Conservation (phyloP, 805 yeast species). For the Teunomyces lycoperdinae region DNA sequence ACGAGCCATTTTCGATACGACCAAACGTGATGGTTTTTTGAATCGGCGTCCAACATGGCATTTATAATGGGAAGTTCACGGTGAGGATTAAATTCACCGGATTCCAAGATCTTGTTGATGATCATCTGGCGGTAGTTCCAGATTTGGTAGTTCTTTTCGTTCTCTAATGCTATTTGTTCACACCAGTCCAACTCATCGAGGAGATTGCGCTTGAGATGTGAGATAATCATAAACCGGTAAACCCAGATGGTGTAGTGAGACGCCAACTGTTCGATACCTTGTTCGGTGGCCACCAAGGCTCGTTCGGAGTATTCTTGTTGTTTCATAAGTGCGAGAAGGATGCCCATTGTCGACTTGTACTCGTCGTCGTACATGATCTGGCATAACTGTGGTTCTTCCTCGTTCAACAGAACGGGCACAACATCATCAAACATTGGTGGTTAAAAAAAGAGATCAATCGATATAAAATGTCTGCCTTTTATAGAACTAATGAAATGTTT, state of each 20-base stretch:
- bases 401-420: slow-evolving; percentile 38
- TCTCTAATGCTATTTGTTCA: slow-evolving; percentile 66
- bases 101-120: slow-evolving; percentile 33
- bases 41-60: slow-evolving; percentile 70
- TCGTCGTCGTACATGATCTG: slow-evolving; percentile 71
- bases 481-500: not conserved
- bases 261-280: slow-evolving; percentile 65
- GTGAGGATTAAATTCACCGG: slow-evolving; percentile 31
- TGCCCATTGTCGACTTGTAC: slow-evolving; percentile 60
- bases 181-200: slow-evolving; percentile 73
- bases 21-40: slow-evolving; percentile 97
- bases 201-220: slow-evolving; percentile 34
- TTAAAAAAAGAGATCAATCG: too few relatives aligned
- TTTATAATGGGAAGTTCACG: slow-evolving; percentile 67
- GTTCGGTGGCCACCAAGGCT: slow-evolving; percentile 63
- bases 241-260: slow-evolving; percentile 94
- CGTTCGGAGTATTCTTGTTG: slow-evolving; percentile 64
- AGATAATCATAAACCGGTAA: slow-evolving; percentile 56
- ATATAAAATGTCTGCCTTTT: not conserved
- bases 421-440: slow-evolving; percentile 37
- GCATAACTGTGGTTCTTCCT: slow-evolving; percentile 51
- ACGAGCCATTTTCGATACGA: slow-evolving; percentile 85
- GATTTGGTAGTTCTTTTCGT: slow-evolving; percentile 92
- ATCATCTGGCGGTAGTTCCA: slow-evolving; percentile 88
- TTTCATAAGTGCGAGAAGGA: slow-evolving; percentile 57